These are phyloP conservation scores for Tilletiopsis washingtonensis DNA, from an alignment of 1,284 basidiomycete species.

Conservation along the genomic window DNA sequence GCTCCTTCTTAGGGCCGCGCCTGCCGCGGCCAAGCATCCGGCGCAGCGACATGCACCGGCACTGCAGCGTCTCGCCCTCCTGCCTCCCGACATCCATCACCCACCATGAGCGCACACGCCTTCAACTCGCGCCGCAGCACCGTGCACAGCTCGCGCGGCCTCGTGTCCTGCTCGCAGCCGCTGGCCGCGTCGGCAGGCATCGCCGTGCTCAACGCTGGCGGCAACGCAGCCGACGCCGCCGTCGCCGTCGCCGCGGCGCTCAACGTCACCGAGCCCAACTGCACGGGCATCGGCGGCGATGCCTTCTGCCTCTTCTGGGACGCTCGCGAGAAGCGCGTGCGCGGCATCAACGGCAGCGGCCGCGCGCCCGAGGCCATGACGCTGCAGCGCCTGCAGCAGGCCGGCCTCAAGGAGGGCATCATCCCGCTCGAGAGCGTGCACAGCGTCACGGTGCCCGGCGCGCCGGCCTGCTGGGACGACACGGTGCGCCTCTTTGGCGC, in stretches of 20 bases:
- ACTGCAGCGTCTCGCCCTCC: too few relatives aligned
- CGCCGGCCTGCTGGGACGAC: slow-evolving; percentile 87
- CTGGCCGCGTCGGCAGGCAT: slow-evolving; percentile 79
- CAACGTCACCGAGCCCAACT: slow-evolving; percentile 55
- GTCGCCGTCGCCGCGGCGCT: slow-evolving; percentile 77
- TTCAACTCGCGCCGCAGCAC: slow-evolving; percentile 34
- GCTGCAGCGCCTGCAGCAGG: slow-evolving; percentile 63
- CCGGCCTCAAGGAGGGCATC: slow-evolving; percentile 60
- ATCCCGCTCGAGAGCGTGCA: slow-evolving; percentile 56
- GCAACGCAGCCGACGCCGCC: slow-evolving; percentile 63
- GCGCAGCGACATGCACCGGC: too few relatives aligned
- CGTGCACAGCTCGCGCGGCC: slow-evolving; percentile 60
- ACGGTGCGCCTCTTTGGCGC: slow-evolving; percentile 74
- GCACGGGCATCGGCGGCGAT: slow-evolving; percentile 59
- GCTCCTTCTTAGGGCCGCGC: too few relatives aligned
- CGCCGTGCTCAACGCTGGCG: slow-evolving; percentile 77
- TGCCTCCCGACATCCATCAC: too few relatives aligned
- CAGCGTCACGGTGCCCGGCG: slow-evolving; percentile 85
- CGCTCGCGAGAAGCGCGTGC: slow-evolving; percentile 67
- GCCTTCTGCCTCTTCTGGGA: slow-evolving; percentile 88
- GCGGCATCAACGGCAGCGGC: slow-evolving; percentile 78
- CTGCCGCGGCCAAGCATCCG: too few relatives aligned
- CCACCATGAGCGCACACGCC: too few relatives aligned
- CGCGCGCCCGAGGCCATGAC: slow-evolving; percentile 62
- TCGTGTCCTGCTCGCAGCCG: slow-evolving; percentile 83